Conservation (phyloP, 2,329 filamentous ascomycete genomes). For the Rhexocercosporidium sp. region DNA sequence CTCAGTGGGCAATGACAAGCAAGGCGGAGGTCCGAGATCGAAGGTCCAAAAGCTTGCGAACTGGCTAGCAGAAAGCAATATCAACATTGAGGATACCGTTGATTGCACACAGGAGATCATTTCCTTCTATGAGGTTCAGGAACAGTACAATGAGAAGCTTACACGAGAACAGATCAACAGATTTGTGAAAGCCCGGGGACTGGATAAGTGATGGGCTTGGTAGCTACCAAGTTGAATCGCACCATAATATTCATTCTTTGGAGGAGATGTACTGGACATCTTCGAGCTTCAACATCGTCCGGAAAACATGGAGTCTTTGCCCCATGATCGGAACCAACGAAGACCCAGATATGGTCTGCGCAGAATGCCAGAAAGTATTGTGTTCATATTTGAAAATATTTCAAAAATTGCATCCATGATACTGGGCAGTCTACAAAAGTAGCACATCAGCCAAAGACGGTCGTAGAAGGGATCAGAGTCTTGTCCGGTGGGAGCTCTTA, state of each 20-base stretch:
- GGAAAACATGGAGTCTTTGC: too few species aligned
- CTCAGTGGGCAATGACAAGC: slow-evolving; percentile 34
- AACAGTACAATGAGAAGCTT: slow-evolving; percentile 45
- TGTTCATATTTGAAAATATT: too few species aligned
- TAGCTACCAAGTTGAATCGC: neutral
- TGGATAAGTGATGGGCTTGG: slow-evolving; percentile 40
- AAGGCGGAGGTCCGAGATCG: slow-evolving; percentile 31
- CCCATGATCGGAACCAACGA: too few species aligned
- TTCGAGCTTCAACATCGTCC: too few species aligned
- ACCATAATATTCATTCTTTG: neutral
- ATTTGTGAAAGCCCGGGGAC: slow-evolving; percentile 44
- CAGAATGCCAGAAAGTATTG: too few species aligned
- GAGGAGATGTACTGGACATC: neutral
- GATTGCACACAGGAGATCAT: slow-evolving; percentile 76
- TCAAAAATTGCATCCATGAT: too few species aligned
- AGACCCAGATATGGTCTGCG: too few species aligned
- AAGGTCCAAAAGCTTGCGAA: slow-evolving; percentile 60
- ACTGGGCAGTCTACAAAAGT: too few species aligned
- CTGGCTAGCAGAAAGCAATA: slow-evolving; percentile 72
- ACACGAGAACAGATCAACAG: slow-evolving; percentile 44
- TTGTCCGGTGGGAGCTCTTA: too few species aligned
- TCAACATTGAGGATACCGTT: slow-evolving; percentile 71
- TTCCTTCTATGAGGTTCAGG: slow-evolving; percentile 66
- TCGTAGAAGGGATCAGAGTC: too few species aligned
- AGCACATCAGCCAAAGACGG: too few species aligned